Evolutionary conservation across 208 protist species (phyloP).

Genomic region (Trypanosoma cruzi): DNA sequence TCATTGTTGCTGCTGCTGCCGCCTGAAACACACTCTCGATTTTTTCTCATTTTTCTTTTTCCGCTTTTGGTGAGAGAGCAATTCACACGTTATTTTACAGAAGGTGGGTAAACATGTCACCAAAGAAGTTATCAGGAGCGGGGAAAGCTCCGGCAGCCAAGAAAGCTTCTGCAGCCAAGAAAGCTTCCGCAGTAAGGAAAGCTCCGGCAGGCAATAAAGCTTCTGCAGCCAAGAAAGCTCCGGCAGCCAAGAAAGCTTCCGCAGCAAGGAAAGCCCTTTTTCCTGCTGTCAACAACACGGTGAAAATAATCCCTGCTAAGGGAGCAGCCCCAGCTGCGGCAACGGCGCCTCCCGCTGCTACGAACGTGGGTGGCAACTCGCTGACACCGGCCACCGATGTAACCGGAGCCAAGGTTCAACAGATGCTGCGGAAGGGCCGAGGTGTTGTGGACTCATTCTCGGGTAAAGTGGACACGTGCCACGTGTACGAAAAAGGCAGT

Average conservation of each 20-base stretch:
- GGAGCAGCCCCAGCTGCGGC: constrained; percentile 20
- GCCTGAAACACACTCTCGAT: no score
- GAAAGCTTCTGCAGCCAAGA: not conserved
- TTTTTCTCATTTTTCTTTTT: constrained; percentile 20
- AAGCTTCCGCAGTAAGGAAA: constrained; percentile 1
- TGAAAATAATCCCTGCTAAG: constrained; percentile 19
- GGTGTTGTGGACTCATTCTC: constrained; percentile 73
- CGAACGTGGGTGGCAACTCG: not conserved
- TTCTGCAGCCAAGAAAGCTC: not conserved
- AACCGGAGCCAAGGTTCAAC: constrained; percentile 18
- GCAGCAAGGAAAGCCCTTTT: constrained; percentile 23
- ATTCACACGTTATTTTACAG: not conserved
- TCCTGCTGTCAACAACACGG: not conserved
- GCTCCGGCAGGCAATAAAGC: constrained; percentile 26
- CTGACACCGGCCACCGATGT: not conserved
- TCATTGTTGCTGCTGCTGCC: no score
- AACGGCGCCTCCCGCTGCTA: not conserved
- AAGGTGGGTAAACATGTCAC: constrained; percentile 19
- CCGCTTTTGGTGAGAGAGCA: not conserved
- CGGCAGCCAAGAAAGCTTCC: constrained; percentile 6
- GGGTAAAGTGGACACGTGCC: constrained; percentile 47
- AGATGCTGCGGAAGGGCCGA: constrained; percentile 60
- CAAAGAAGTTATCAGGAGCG: no score
- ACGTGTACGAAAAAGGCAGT: constrained; percentile 54
- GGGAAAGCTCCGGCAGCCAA: constrained; percentile 21